Conservation (phyloP, 352 stramenopile genomes). For the Phytophthora foliorum region DNA sequence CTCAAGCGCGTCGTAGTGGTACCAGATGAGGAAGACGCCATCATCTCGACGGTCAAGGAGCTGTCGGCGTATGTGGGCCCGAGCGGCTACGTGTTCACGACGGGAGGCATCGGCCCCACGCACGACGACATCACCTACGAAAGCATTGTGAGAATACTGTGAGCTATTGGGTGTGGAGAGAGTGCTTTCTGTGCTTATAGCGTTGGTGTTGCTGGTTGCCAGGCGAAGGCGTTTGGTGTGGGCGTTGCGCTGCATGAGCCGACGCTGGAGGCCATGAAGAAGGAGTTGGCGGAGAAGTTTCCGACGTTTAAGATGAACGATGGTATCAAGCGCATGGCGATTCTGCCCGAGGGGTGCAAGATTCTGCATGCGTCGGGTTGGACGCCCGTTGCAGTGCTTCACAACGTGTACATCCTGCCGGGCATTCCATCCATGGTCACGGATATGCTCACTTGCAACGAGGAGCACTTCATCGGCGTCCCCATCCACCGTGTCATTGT, state of each 20-base stretch:
- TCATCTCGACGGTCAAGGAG: constrained; percentile 76
- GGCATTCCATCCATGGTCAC: constrained; percentile 81
- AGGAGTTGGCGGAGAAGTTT: constrained; percentile 52
- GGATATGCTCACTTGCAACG: constrained; percentile 82
- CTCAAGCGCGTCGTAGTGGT: constrained; percentile 82
- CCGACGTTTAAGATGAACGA: constrained; percentile 70
- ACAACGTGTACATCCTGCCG: constrained; percentile 87
- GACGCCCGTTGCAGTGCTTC: constrained; percentile 73
- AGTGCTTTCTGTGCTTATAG: not conserved
- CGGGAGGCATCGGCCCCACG: constrained; percentile 86
- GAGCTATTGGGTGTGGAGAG: not conserved
- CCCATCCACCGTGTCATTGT: constrained; percentile 47
- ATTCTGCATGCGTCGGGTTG: constrained; percentile 57
- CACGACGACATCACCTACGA: constrained; percentile 93
- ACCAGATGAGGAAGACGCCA: constrained; percentile 81
- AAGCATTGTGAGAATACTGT: constrained; percentile 55
- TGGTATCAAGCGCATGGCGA: constrained; percentile 70
- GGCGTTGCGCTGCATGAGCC: constrained; percentile 72
- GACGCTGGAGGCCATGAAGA: constrained; percentile 60
- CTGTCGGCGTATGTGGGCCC: constrained; percentile 78
- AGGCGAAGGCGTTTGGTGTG: constrained; percentile 22
- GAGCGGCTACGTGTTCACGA: constrained; percentile 88
- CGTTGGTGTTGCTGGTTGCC: not conserved
- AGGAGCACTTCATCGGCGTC: constrained; percentile 78
- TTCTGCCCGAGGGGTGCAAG: constrained; percentile 62